Base-by-base conservation (phyloP, 495 filamentous ascomycete species). In the Neurospora sp. region DNA sequence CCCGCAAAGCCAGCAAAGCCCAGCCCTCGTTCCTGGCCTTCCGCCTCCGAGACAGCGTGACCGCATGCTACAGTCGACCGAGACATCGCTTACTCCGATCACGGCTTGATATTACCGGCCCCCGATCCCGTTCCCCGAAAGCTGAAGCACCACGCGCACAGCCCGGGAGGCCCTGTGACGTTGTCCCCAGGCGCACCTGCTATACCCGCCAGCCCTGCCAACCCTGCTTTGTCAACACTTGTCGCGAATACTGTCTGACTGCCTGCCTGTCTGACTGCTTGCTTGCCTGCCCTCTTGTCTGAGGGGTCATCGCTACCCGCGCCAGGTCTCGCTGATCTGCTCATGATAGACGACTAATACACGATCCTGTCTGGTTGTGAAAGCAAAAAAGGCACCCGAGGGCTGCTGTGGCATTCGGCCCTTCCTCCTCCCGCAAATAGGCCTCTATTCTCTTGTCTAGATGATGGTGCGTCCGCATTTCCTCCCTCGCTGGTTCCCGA, bases 331-430 rank as follows among this genome's bases (percentile, higher is more conserved):
- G 42, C 72, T 69, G 68, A 35, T 71, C 71, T 70, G 75, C 77
- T 78, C 80, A 84, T 85, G 83, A 79, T 81, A 81, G 71, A 77
- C 75, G 78, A 48, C 73, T 74, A 72, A 78, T 72, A 74, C 68
- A 70, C 61, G 71, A 65, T 59, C 68, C 70, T 75, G 42, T 72
- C 70, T 73, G 69, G 70, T 42, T 70, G 41, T 59, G 61, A 48
- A 74, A 74, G 40, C 27, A 74, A 37, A 42, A 27, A 79, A 78
- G 77, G 82, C 77, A 77, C 65, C 71, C 27, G 68, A 70, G 27
- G 53, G 27, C 27, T 61, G 74, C 72, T 73, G 72, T 77, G 78
- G 82, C 73, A 69, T 76, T 73, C 71, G 76, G 78, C 82, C 80
- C 82, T 83, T 31, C 53, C 12, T 31, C 53, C 22, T 18, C 14